Evolutionary conservation across 1,284 basidiomycete genomes (phyloP).

Genomic region (Cryptococcus depauperatus): DNA sequence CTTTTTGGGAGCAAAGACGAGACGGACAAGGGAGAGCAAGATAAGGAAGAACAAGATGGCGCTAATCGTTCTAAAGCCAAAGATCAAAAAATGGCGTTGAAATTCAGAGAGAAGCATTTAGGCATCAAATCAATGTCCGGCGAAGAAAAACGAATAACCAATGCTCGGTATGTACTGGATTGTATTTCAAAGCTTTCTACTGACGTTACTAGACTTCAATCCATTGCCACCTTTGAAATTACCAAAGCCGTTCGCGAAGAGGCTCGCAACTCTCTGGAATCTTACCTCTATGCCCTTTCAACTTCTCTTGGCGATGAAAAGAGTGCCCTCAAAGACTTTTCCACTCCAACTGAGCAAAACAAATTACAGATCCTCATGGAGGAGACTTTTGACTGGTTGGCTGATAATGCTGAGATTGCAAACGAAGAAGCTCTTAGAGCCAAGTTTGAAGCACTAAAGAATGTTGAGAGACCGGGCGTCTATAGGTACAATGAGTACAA

Average conservation of each 20-base stretch:
- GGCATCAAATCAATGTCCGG: conserved; percentile 62
- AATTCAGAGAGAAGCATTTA: conserved; percentile 56
- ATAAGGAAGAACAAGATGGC: conserved; percentile 7
- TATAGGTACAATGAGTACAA: conserved; percentile 79
- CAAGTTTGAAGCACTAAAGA: conserved; percentile 69
- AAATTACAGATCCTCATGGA: conserved; percentile 58
- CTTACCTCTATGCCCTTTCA: conserved; percentile 81
- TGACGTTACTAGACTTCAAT: conserved; percentile 56
- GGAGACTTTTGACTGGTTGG: conserved; percentile 71
- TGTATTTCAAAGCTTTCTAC: background rate
- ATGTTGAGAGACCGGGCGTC: conserved; percentile 63
- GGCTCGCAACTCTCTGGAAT: conserved; percentile 83
- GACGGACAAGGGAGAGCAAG: conserved; percentile 27
- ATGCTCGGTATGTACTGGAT: conserved; percentile 52
- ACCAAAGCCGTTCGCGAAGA: conserved; percentile 76
- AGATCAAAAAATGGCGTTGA: conserved; percentile 48
- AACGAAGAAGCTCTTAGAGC: conserved; percentile 63
- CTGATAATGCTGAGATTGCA: conserved; percentile 76
- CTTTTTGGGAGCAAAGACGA: conserved; percentile 60
- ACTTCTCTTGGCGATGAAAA: conserved; percentile 61
- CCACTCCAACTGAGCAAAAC: conserved; percentile 61
- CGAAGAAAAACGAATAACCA: conserved; percentile 61
- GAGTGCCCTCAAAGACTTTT: conserved; percentile 71
- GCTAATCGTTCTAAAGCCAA: conserved; percentile 32
- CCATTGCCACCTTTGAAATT: conserved; percentile 67